phyloP scores from a whole-genome alignment of 148 eudicot genomes.

The Amaranthus cruentus region DNA sequence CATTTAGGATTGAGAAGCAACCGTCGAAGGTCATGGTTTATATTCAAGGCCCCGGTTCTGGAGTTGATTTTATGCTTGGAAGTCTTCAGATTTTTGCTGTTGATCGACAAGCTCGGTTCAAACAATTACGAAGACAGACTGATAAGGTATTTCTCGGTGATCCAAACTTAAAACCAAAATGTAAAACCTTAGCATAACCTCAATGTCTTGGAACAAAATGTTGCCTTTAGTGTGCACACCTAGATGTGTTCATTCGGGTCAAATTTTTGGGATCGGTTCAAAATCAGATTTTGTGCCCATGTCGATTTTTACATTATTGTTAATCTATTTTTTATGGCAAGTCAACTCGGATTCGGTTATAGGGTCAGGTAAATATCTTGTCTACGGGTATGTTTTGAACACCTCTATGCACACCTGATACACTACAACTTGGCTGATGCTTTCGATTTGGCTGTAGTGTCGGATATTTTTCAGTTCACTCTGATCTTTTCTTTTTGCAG shows the following conservation, averaged over 20 bases:
- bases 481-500: constrained; percentile 33
- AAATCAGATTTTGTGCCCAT: too few species aligned
- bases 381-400: too few species aligned
- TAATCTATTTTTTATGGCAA: too few species aligned
- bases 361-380: too few species aligned
- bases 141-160: constrained; percentile 52
- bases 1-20: constrained; percentile 82
- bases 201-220: neutral
- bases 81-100: constrained; percentile 86
- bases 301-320: too few species aligned
- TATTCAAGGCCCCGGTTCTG: constrained; percentile 80
- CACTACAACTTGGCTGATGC: too few species aligned
- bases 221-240: too few species aligned
- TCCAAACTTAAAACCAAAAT: neutral
- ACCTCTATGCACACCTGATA: too few species aligned
- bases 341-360: too few species aligned
- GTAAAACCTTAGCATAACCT: neutral
- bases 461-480: neutral
- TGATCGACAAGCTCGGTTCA: constrained; percentile 71
- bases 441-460: neutral
- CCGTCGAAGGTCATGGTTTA: constrained; percentile 72
- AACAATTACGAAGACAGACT: constrained; percentile 47
- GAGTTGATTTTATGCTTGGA: constrained; percentile 76
- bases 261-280: too few species aligned
- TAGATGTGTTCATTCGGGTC: too few species aligned